Evolutionary conservation across 441 rosid genomes (phyloP), one percentile per base, ranked within the genome.

Genomic region (Raphanus hybrid): DNA sequence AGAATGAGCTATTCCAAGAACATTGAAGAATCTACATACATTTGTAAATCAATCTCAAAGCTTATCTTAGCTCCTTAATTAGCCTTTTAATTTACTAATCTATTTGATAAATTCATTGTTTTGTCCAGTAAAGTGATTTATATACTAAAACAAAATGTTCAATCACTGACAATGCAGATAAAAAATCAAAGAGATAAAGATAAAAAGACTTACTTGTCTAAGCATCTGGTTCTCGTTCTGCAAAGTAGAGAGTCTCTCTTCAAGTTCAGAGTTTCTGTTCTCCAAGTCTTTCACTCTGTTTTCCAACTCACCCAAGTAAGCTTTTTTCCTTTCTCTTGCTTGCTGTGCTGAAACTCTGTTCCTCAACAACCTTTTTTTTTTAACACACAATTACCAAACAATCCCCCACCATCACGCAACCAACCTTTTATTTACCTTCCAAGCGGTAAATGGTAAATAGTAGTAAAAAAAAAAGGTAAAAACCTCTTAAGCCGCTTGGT

Each of bases 321-420:
- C 98, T 35, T 95, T 95, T 78, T 95, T 95, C 85, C 97, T 91
- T 75, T 95, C 98, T 82, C 98, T 89, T 20, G 98, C 98, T 85
- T 94, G 98, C 64, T 92, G 97, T 2, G 97, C 98, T 20, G 98
- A 94, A 45, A 94, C 98, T 87, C 97, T 88, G 71, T 94, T 95
- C 86, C 99, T 90, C 87, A 95, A 77, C 87, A 95, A 86, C 91
- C 98, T 52, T 52, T 52, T 45, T 50, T 45, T 92, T 52, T 18
- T 48, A 1, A 69, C 27, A 58, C 61, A 67, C 10, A 57, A 62
- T 77, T 64, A 71, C 80, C 23, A 71, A 66, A 65, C 15, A 43
- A 1, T 9, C 11, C 39, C 6, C 6, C 34, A 43, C 26, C 67
- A 64, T 57, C 71, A 77, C 64, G 58, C 60, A 55, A 70, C 43